These are phyloP conservation scores for Rhizophagus prolifer DNA, from an alignment of 192 early-diverging fungal species.

Conservation along the genomic window DNA sequence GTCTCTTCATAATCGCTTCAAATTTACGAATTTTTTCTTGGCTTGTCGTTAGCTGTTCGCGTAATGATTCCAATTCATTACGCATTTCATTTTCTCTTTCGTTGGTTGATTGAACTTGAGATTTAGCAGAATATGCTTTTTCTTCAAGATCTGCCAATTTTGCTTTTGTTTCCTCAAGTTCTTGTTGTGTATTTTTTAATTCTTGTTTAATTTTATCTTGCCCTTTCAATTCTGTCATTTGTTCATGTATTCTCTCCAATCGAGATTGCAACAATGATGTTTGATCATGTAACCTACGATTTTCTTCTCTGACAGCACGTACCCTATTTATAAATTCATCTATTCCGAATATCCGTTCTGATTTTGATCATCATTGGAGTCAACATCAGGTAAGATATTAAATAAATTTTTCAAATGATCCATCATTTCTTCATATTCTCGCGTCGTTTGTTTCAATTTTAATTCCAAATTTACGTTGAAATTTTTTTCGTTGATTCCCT, in stretches of 20 bases:
- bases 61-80: constrained; percentile 36
- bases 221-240: not conserved
- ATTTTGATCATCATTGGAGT: not conserved
- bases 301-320: constrained; percentile 21
- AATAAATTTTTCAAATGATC: constrained; percentile 11
- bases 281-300: constrained; percentile 17
- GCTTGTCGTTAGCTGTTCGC: constrained; percentile 25
- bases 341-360: constrained; percentile 9
- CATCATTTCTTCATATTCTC: constrained; percentile 21
- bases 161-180: constrained; percentile 38
- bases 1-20: constrained; percentile 42
- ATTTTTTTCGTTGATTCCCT: not conserved
- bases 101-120: constrained; percentile 7
- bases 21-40: constrained; percentile 38
- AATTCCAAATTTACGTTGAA: constrained; percentile 10
- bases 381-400: not conserved
- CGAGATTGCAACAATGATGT: constrained; percentile 18
- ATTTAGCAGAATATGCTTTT: constrained; percentile 33
- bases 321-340: constrained; percentile 20
- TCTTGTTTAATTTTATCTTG: constrained; percentile 1
- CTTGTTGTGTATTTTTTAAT: constrained; percentile 20
- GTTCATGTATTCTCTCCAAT: not conserved
- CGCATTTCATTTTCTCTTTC: constrained; percentile 31
- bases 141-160: constrained; percentile 36
- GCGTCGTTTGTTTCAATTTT: not conserved